Base-by-base conservation (phyloP, 305 asterid species). In the Fraxinus albicans region DNA sequence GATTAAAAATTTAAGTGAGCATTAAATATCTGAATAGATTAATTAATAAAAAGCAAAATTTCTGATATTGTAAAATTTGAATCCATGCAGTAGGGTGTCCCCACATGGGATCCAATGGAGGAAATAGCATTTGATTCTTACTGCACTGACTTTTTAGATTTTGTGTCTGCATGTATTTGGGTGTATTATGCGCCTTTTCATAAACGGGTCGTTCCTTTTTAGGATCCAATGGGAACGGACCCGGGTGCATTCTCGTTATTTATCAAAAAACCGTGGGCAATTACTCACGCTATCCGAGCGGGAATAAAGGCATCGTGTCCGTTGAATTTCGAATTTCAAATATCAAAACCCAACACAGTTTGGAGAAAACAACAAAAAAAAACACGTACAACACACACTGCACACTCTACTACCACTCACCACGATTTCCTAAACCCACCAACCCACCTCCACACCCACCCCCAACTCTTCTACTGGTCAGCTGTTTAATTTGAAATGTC, bases 241-340 rank as follows among this genome's bases (percentile, higher is more conserved):
- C n/a, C 1, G 53, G 74, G 55, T 67, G 81, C 86, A 84, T 50
- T 85, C 19, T 77, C 78, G 90, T 84, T 82, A 85, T 84, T 90
- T 80, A n/a, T 13, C 42, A 38, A 15, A 1, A 75, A 12, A 10
- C 29, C 63, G 85, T 58, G 91, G 84, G 82, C 29, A 76, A 63
- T 78, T 65, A 63, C 27, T 3, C 67, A 33, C 7, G 27, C 70
- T 23, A 83, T 60, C 44, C 55, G 84, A 89, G 91, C 91, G 92
- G 89, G 92, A 90, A 88, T 76, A 70, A 72, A 55, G 77, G 35
- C 78, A 27, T 21, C 60, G 34, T 47, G 25, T 65, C 34, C 35
- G 58, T 44, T 53, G 13, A 63, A 29, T 42, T 92, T 92, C 85
- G 90, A 90, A 92, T 85, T 92, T 91, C 93, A 92, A 90, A 90